Evolutionary conservation across 2,329 filamentous ascomycete species (phyloP).

Genomic region (Annulohypoxylon truncatum): DNA sequence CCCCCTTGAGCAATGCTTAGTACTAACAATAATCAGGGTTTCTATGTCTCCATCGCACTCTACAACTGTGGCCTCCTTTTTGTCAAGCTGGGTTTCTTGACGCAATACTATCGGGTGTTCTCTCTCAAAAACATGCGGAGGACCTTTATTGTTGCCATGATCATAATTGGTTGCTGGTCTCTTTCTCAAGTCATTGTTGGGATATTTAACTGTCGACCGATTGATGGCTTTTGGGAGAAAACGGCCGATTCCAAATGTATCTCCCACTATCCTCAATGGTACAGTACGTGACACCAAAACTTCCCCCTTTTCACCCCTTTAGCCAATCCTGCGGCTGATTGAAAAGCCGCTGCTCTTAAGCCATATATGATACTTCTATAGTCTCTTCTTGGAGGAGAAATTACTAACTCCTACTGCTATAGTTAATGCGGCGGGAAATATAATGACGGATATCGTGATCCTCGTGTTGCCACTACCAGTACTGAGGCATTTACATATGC

Average conservation of each 20-base stretch:
- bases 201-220: constrained; percentile 52
- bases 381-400: too few species aligned
- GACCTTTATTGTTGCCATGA: constrained; percentile 47
- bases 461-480: constrained; percentile 53
- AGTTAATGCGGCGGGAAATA: constrained; percentile 52
- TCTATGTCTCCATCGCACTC: constrained; percentile 54
- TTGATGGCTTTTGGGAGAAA: constrained; percentile 52
- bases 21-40: constrained; percentile 46
- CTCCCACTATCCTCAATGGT: constrained; percentile 51
- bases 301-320: too few species aligned
- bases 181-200: constrained; percentile 52
- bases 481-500: constrained; percentile 50
- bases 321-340: too few species aligned
- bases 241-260: constrained; percentile 49
- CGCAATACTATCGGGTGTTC: constrained; percentile 55
- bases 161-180: constrained; percentile 52
- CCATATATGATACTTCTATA: too few species aligned
- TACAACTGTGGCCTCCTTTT: constrained; percentile 53
- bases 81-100: constrained; percentile 54
- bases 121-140: constrained; percentile 48
- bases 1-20: background rate
- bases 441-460: constrained; percentile 53
- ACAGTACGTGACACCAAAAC: constrained; percentile 13
- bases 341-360: too few species aligned
- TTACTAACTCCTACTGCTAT: too few species aligned